Base-by-base conservation (phyloP, 805 yeast genomes). In the Metschnikowia lochheadii region DNA sequence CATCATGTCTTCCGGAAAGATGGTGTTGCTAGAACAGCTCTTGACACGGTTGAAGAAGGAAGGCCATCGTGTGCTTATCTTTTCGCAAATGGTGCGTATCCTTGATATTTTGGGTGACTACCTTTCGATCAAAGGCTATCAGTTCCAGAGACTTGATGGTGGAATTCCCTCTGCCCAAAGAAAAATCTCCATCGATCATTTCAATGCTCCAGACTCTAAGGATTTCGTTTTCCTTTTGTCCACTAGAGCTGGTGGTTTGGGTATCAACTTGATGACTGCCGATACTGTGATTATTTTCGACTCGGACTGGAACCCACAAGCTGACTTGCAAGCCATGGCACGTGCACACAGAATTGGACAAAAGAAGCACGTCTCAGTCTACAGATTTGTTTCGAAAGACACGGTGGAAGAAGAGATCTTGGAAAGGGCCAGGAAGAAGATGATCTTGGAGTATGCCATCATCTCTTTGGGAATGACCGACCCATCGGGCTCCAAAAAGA, bases 261-360 rank as follows among this genome's bases (percentile, higher is more conserved):
- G 99, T 70, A 94, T 94, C 65, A 94, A 94, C 67, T 77, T 94
- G 65, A 94, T 94, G 99, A 94, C 99, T 5, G 99, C 99, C 3
- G 99, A 94, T 64, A 94, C 99, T 6, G 99, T 94, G 29, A 89
- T 94, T 59, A 92, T 94, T 38, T 94, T 94, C 70, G 99, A 94
- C 69, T 89, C 96, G 4, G 99, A 94, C 72, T 94, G 99, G 99
- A 94, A 94, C 65, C 99, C 99, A 0, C 99, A 94, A 68, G 99
- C 99, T 0, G 99, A 94, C 77, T 76, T 94, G 62, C 99, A 94
- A 70, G 99, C 99, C 1, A 94, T 94, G 99, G 99, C 99, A 0
- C 83, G 99, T 70, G 99, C 99, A 2, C 99, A 94, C 72, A 84
- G 99, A 76, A 94, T 94, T 65, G 99, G 99, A n/a, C 99, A 94